phyloP scores from a whole-genome alignment of 306 rosid species.

The Castanea mollissima region DNA sequence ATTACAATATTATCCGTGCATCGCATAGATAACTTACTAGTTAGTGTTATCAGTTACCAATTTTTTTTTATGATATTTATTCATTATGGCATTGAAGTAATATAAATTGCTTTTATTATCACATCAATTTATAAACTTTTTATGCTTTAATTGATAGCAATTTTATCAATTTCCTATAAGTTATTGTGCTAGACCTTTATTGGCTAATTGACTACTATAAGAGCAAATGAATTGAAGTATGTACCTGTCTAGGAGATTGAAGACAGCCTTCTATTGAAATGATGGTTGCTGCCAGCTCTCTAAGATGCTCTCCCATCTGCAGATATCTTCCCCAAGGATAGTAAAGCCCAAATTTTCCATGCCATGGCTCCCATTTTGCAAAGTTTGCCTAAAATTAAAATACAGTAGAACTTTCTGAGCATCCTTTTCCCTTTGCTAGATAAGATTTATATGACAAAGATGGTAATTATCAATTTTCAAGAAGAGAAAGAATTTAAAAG shows the following conservation, averaged over 20 bases:
- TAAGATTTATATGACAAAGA: background rate
- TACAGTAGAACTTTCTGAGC: background rate
- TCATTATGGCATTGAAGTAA: no score
- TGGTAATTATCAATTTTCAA: background rate
- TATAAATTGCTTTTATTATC: no score
- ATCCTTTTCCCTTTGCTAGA: background rate
- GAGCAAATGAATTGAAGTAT: background rate
- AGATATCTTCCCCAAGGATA: constrained; percentile 88
- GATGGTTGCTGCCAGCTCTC: constrained; percentile 65
- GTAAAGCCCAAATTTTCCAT: constrained; percentile 76
- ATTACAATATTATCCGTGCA: no score
- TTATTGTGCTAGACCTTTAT: background rate
- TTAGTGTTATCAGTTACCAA: no score
- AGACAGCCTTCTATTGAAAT: constrained; percentile 48
- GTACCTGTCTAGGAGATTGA: constrained; percentile 66
- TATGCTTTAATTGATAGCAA: no score
- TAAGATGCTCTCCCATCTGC: constrained; percentile 57
- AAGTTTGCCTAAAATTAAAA: constrained; percentile 58
- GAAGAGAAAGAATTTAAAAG: no score
- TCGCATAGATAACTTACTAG: no score
- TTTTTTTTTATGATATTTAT: no score
- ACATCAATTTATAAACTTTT: no score
- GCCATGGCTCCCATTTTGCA: constrained; percentile 99
- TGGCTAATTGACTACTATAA: background rate
- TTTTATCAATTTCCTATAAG: no score